Percentiles rank a stretch among this genome's conserved stretches.
These are phyloP conservation scores for Globisporangium nagaii DNA, from an alignment of 352 stramenopile genomes.

Conservation along the genomic window DNA sequence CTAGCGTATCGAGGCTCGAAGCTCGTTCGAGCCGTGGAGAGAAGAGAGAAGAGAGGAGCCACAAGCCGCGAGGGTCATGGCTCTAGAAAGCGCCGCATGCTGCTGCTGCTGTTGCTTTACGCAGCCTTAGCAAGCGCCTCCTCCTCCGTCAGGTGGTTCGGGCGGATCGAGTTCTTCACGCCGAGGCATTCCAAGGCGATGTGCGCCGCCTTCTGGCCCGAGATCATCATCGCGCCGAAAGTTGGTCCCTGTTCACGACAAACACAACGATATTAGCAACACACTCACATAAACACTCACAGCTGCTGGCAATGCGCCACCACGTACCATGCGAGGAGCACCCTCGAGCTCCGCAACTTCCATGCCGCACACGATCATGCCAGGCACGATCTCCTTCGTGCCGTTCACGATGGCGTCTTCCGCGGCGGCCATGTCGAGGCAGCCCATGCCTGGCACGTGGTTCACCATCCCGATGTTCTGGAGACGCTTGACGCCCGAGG, in stretches of 20 bases:
- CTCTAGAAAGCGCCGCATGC: neutral
- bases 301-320: too few species aligned
- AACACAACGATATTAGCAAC: neutral
- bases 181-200: constrained; percentile 51
- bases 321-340: constrained; percentile 42
- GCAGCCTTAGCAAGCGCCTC: constrained; percentile 32
- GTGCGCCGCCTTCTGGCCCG: constrained; percentile 55
- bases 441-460: constrained; percentile 51
- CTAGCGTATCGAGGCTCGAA: neutral
- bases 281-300: neutral
- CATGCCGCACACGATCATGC: constrained; percentile 61
- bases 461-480: constrained; percentile 65
- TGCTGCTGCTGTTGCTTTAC: constrained; percentile 12
- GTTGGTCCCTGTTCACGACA: constrained; percentile 28
- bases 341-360: constrained; percentile 60
- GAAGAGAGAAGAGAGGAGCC: neutral
- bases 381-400: constrained; percentile 58
- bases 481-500: constrained; percentile 57
- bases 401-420: constrained; percentile 58
- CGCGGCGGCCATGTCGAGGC: constrained; percentile 51
- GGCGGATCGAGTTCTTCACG: constrained; percentile 49
- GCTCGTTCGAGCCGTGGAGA: neutral
- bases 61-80: too few species aligned
- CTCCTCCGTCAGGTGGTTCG: constrained; percentile 25
- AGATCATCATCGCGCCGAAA: constrained; percentile 69